These are phyloP conservation scores for Cystobasidiopsis lactophilus DNA, from an alignment of 768 basidiomycete genomes.

Conservation along the genomic window DNA sequence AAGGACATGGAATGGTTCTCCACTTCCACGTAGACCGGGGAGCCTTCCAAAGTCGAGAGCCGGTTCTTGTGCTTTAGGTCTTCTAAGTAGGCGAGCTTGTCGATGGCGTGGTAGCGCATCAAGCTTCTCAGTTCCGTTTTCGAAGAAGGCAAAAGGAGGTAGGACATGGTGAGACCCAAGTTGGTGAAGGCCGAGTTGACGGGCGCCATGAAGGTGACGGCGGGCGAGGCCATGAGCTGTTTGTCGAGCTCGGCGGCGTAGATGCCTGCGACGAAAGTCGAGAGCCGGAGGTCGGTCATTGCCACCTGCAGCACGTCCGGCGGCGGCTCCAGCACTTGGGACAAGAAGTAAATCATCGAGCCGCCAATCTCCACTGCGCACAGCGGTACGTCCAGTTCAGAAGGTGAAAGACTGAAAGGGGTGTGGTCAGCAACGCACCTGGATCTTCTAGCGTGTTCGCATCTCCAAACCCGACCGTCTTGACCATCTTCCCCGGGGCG, in stretches of 20 bases:
- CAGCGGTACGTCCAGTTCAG: not conserved
- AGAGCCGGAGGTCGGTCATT: constrained; percentile 59
- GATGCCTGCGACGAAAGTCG: constrained; percentile 70
- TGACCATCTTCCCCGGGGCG: constrained; percentile 21
- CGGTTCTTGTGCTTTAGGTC: constrained; percentile 31
- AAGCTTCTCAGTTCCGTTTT: constrained; percentile 62
- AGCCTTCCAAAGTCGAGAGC: constrained; percentile 60
- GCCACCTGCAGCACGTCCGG: constrained; percentile 57
- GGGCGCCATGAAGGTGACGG: constrained; percentile 65
- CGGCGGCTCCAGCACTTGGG: constrained; percentile 61
- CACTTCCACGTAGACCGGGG: constrained; percentile 49
- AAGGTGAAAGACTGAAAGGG: no score
- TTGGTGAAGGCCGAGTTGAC: constrained; percentile 71
- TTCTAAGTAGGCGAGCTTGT: constrained; percentile 48
- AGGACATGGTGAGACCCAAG: constrained; percentile 68
- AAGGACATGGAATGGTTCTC: constrained; percentile 13
- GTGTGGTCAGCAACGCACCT: no score
- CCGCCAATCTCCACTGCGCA: constrained; percentile 46
- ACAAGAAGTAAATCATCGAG: constrained; percentile 70
- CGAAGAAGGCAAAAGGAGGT: constrained; percentile 50
- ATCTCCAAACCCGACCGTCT: constrained; percentile 55
- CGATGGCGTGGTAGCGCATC: constrained; percentile 65
- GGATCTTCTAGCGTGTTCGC: constrained; percentile 55
- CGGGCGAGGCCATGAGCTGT: constrained; percentile 37
- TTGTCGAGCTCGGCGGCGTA: constrained; percentile 70